Percentiles rank a stretch among this genome's conserved stretches.
These are phyloP conservation scores for Breynia disticha DNA, from an alignment of 441 rosid species.

Conservation along the genomic window DNA sequence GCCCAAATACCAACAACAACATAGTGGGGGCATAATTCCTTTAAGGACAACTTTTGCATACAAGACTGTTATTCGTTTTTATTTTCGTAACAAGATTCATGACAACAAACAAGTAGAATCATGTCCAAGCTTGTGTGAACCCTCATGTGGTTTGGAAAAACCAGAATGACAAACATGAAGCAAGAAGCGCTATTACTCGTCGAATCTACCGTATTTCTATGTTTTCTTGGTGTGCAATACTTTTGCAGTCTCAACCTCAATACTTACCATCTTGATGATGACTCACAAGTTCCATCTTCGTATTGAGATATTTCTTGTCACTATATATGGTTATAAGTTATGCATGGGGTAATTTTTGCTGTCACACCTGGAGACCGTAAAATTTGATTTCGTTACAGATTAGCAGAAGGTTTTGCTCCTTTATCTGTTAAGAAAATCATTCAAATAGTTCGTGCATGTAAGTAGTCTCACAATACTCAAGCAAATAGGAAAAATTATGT, in stretches of 20 bases:
- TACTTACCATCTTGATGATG: slow-evolving; percentile 13
- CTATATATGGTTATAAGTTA: slow-evolving; percentile 13
- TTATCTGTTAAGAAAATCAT: too few relatives aligned
- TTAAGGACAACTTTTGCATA: too few relatives aligned
- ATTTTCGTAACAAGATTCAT: too few relatives aligned
- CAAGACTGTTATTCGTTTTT: too few relatives aligned
- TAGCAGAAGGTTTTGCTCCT: too few relatives aligned
- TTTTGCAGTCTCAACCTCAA: slow-evolving; percentile 21
- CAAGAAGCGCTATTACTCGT: slow-evolving; percentile 3
- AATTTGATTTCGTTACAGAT: too few relatives aligned
- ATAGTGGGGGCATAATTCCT: too few relatives aligned
- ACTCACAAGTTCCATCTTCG: slow-evolving; percentile 15
- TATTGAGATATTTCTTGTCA: slow-evolving; percentile 19
- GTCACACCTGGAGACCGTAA: slow-evolving; percentile 15
- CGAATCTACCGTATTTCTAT: background rate
- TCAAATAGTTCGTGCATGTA: too few relatives aligned
- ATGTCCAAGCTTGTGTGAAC: background rate
- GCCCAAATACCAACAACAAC: too few relatives aligned
- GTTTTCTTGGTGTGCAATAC: slow-evolving; percentile 24
- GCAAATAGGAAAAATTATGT: too few relatives aligned
- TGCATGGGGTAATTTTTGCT: slow-evolving; percentile 20
- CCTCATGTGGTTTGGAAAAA: background rate
- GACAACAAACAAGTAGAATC: too few relatives aligned
- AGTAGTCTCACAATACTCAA: too few relatives aligned
- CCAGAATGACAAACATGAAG: background rate